Percentiles rank a stretch among this genome's conserved stretches.
These are phyloP conservation scores for Suhomyces sp. DNA, from an alignment of 805 yeast genomes.

Conservation along the genomic window DNA sequence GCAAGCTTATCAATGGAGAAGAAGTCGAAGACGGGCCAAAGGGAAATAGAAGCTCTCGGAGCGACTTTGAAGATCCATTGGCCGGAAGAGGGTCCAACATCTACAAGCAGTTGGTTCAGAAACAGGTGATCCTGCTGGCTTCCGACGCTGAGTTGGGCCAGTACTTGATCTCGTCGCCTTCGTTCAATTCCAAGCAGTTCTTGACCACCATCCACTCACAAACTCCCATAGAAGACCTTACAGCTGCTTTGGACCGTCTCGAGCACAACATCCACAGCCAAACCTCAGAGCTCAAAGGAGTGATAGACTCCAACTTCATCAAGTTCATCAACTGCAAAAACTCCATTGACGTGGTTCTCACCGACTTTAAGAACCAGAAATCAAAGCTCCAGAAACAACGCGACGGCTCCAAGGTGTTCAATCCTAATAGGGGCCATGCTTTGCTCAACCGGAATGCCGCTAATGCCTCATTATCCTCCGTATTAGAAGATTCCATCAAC, in stretches of 20 bases:
- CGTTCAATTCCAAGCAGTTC: conserved; percentile 34
- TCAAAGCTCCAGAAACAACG: conserved; percentile 33
- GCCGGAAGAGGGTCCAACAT: conserved; percentile 29
- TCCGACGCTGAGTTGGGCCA: conserved; percentile 30
- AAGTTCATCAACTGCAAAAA: conserved; percentile 36
- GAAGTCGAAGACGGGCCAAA: background rate
- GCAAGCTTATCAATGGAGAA: conserved; percentile 18
- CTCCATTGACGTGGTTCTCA: conserved; percentile 37
- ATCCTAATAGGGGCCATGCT: conserved; percentile 26
- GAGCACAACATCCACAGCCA: conserved; percentile 35
- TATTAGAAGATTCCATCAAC: conserved; percentile 38
- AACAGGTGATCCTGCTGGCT: conserved; percentile 21
- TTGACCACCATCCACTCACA: conserved; percentile 36
- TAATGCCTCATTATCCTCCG: conserved; percentile 28
- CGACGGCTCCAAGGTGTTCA: conserved; percentile 34
- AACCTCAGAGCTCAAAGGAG: conserved; percentile 33
- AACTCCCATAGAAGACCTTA: conserved; percentile 35
- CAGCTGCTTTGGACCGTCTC: conserved; percentile 25
- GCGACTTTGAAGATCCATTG: conserved; percentile 34
- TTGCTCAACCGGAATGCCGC: conserved; percentile 9
- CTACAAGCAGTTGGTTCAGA: conserved; percentile 20
- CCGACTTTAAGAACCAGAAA: conserved; percentile 31
- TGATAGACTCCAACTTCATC: conserved; percentile 34
- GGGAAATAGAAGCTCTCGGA: background rate
- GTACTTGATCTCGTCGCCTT: conserved; percentile 35